Base-by-base conservation (phyloP, 1,139 yeast species). In the Yamadazyma friedrichii region DNA sequence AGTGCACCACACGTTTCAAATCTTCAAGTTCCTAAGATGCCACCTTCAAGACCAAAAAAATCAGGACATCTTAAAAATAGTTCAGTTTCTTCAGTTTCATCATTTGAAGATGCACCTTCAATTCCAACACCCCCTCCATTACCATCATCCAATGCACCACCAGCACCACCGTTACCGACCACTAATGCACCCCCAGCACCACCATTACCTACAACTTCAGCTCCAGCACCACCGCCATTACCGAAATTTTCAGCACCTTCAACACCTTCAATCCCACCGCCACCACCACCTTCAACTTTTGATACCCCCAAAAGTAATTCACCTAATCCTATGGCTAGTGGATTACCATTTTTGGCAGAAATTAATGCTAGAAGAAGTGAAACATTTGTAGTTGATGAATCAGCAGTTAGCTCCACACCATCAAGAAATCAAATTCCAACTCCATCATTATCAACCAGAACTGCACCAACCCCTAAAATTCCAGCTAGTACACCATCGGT, bases 291-390 rank as follows among this genome's bases (percentile, higher is more conserved):
- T 20, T 20, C 37, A 4, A 13, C 24, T 10, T 12, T 25, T 5
- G 39, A 37, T 8, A 48, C 56, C 9, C 54, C 59, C 1, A 58
- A 60, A 4, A 15, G 17, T n/a, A 15, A 67, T 1, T 9, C 30
- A 16, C 50, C 58, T 27, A 26, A 51, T 17, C 50, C 62, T 2
- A 41, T 52, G 10, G 61, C 59, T 1, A 65, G 67, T 2, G 68
- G 64, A 0, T 53, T 71, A 17, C 76, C 76, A 2, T 70, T 70
- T 47, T 61, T 70, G 27, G 69, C 70, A 2, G 64, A 70, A 45
- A 70, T 71, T 40, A 70, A 70, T 42, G 64, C 73, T 1, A 65
- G 64, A 47, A 56, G 76, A 47, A 58, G 55, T 41, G 74, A 71
- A 10, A 33, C 55, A 3, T 58, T 52, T 47, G 74, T 67, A 11